Base-by-base conservation (phyloP, 306 rosid genomes). In the Biancaea sappan region DNA sequence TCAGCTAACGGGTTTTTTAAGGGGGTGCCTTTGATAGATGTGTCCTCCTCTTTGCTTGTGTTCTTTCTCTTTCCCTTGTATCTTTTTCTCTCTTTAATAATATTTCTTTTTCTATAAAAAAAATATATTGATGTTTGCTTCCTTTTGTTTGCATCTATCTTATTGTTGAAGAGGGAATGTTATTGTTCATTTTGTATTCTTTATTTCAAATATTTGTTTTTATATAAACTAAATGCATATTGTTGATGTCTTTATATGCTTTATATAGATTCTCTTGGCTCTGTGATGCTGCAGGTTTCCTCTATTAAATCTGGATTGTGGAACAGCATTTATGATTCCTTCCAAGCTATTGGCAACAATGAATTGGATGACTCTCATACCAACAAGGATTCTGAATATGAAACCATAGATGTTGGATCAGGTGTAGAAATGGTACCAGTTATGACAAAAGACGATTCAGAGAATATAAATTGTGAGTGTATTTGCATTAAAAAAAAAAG, bases 311-410 rank as follows among this genome's bases (percentile, higher is more conserved):
- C 81, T 71, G 97, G 98, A 81, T 81, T 81, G 85, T 88, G 97
- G 96, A 88, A 91, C 76, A 90, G 89, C 86, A 86, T 94, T 48
- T 91, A 83, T 83, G 98, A 94, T 76, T 75, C 89, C n/a, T 80
- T 88, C 59, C 96, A 89, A 85, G 82, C 82, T 35, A 58, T 89
- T 64, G 56, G 82, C 80, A 74, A 74, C 51, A 71, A 35, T 37
- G 89, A 88, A 51, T 50, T 80, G 57, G 69, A 82, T 8, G 78
- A 81, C 57, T 77, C 89, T 66, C 61, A 22, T 3, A 58, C 75
- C 24, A 71, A 71, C 69, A 84, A 88, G 69, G 52, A 71, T 81
- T 76, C 87, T 38, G 82, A 79, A 53, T 78, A 66, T 80, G 87
- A 84, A 80, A 83, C 86, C 63, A 82, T 90, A 56, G 89, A 82